Evolutionary conservation across 2,329 filamentous ascomycete genomes (phyloP).

Genomic region (Talaromyces rugulosus): DNA sequence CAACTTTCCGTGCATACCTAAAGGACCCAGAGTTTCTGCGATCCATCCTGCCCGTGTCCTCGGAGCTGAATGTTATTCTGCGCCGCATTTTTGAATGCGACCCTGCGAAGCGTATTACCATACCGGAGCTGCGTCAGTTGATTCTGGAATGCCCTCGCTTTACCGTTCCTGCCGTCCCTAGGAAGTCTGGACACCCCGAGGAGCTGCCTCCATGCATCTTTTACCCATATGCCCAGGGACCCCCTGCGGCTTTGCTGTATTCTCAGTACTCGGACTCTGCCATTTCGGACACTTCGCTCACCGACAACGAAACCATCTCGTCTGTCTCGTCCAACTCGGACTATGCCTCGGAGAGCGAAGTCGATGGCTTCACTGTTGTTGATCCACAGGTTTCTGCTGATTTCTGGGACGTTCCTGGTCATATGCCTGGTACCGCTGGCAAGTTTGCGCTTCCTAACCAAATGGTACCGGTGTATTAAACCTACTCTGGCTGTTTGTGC

Average conservation of each 20-base stretch:
- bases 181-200: conserved; percentile 26
- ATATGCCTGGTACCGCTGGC: conserved; percentile 25
- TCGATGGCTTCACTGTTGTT: conserved; percentile 23
- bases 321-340: conserved; percentile 28
- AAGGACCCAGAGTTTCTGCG: conserved; percentile 83
- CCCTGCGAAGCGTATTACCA: conserved; percentile 74
- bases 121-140: conserved; percentile 71
- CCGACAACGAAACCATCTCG: conserved; percentile 32
- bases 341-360: conserved; percentile 26
- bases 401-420: conserved; percentile 22
- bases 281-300: conserved; percentile 36
- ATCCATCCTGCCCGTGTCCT: conserved; percentile 85
- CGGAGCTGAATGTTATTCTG: conserved; percentile 84
- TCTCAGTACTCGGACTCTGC: conserved; percentile 36
- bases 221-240: conserved; percentile 32
- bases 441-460: conserved; percentile 15
- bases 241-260: conserved; percentile 30
- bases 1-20: conserved; percentile 87
- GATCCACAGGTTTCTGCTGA: conserved; percentile 25
- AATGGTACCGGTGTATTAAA: conserved; percentile 25
- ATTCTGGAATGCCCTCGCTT: conserved; percentile 75
- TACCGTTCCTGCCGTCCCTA: conserved; percentile 46
- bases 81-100: conserved; percentile 82
- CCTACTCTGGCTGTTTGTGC: background rate
- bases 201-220: conserved; percentile 31